Base-by-base conservation (phyloP, 306 rosid genomes). In the Vigna trinervia region DNA sequence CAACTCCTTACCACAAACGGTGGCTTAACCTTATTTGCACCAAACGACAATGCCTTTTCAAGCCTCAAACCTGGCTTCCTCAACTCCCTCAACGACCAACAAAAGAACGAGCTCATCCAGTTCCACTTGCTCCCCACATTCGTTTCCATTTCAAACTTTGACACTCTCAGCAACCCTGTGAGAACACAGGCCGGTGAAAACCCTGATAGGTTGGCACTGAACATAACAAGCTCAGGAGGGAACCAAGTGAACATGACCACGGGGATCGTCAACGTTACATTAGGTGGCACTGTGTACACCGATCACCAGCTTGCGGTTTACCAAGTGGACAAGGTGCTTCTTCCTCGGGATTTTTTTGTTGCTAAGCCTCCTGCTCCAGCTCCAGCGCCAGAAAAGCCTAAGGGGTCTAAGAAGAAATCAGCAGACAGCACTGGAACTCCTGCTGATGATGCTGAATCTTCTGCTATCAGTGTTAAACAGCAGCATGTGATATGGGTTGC, bases 281-380 rank as follows among this genome's bases (percentile, higher is more conserved):
- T 91, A 9, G 88, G 92, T 1, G 97, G 97, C 0, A 85, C 92
- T 1, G 89, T 91, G 3, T 89, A 86, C 71, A 26, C 87, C 1
- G 97, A 91, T 67, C 74, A 71, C 39, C 94, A 91, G 69, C 89
- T 91, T 0, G 97, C 91, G 5, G 83, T 91, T 66, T 91, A 91
- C 28, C 88, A 88, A 34, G 81, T 91, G 19, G 94, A 91, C 66
- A 86, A 82, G 63, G 94, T 87, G 56, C 86, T 91, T 50, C 86
- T 85, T 53, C 94, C 97, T 2, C 63, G 86, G 8, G 91, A 86
- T 5, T 81, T 91, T 77, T 87, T 91, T 2, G 85, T 66, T 5
- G 88, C 94, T 1, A 75, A 77, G 64, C 67, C 85, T 10, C 96
- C 93, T 0, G 86, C 92, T 0, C 93, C 90, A 0, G 88, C 90